Evolutionary conservation across 768 basidiomycete genomes (phyloP).

Genomic region (Boletus reticuloceps): DNA sequence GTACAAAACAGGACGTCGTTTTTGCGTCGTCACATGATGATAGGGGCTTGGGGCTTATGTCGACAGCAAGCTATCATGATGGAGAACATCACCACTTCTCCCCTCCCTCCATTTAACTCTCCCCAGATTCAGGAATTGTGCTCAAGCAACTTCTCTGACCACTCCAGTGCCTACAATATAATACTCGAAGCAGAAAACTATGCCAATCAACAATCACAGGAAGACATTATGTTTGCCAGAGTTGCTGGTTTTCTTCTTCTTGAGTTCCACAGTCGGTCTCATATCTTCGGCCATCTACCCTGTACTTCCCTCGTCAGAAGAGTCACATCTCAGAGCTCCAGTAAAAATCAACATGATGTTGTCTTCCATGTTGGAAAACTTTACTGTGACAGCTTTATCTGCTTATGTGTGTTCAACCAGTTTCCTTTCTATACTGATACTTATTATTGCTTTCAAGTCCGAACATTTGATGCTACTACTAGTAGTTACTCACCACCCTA

Average conservation of each 20-base stretch:
- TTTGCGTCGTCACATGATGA: too few relatives aligned
- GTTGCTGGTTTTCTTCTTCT: neutral
- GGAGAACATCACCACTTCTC: too few relatives aligned
- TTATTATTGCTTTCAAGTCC: neutral
- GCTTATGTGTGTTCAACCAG: neutral
- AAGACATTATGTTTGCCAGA: neutral
- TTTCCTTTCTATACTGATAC: neutral
- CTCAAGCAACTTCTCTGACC: too few relatives aligned
- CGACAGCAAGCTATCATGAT: too few relatives aligned
- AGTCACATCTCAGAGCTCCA: neutral
- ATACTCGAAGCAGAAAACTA: neutral
- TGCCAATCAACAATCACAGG: neutral
- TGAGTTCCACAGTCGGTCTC: neutral
- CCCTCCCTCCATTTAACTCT: too few relatives aligned
- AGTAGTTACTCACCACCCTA: neutral
- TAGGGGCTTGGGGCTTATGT: too few relatives aligned
- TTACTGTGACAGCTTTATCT: neutral
- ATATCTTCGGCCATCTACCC: neutral
- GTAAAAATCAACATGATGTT: neutral
- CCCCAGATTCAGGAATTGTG: too few relatives aligned
- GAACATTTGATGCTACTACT: neutral
- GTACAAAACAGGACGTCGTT: too few relatives aligned
- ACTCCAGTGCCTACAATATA: neutral
- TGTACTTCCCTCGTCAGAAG: neutral
- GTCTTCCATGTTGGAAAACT: neutral